These are phyloP conservation scores for Ophiostoma sp. DNA, from an alignment of 2,329 filamentous ascomycete species.

Conservation along the genomic window DNA sequence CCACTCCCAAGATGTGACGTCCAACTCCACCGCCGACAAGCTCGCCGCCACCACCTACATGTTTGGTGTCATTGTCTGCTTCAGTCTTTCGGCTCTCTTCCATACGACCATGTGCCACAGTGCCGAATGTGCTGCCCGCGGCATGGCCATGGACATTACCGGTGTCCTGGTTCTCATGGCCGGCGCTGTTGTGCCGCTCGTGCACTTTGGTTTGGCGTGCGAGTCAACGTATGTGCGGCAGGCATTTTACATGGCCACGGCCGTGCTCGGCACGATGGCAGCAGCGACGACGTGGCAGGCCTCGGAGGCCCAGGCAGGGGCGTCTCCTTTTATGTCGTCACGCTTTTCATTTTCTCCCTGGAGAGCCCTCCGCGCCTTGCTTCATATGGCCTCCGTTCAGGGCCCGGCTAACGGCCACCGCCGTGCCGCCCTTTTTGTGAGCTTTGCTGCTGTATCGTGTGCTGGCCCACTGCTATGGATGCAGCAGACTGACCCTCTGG, in stretches of 20 bases:
- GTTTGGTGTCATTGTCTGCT: constrained; percentile 47
- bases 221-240: constrained; percentile 37
- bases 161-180: constrained; percentile 64
- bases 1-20: no score
- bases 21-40: constrained; percentile 13
- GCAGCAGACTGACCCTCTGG: constrained; percentile 35
- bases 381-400: constrained; percentile 34
- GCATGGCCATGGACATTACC: constrained; percentile 61
- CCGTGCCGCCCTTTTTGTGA: constrained; percentile 44
- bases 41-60: constrained; percentile 40
- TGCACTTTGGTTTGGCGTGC: constrained; percentile 55
- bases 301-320: neutral
- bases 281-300: constrained; percentile 32
- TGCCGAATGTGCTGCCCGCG: constrained; percentile 48
- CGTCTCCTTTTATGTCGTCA: neutral
- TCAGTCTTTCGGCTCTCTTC: constrained; percentile 49
- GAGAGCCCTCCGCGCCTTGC: constrained; percentile 13
- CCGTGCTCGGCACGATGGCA: constrained; percentile 40
- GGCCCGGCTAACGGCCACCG: constrained; percentile 42
- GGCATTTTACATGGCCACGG: constrained; percentile 42
- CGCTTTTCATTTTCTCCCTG: constrained; percentile 33
- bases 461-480: constrained; percentile 45
- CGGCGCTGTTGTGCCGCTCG: constrained; percentile 58
- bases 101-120: constrained; percentile 60
- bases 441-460: constrained; percentile 43